Base-by-base conservation (phyloP, 352 stramenopile genomes). In the Blastocystis sp. region DNA sequence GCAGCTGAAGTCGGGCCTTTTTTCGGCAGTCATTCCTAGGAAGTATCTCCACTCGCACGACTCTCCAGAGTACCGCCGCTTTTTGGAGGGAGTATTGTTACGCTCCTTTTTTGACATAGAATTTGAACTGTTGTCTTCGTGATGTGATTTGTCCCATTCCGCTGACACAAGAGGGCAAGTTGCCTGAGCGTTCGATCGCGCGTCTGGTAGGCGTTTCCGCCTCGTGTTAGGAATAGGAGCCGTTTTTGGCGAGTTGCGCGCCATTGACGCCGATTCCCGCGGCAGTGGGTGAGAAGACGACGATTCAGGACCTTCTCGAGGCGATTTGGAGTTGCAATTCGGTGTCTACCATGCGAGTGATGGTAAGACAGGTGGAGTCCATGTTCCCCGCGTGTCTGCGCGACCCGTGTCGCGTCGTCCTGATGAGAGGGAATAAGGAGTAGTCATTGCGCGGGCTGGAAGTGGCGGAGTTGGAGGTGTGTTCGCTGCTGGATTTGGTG, bases 401-500 rank as follows among this genome's bases (percentile, higher is more conserved):
- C 0, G 28, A 34, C 28, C 28, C 28, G 0, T 34, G 28, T 34
- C 28, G 28, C 0, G 28, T 34, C 28, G 28, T 34, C 28, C 28
- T 14, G 66, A 76, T 38, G 66, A 17, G 66, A 11, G 66, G 24
- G 66, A 38, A 3, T 14, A 24, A 34, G n/a, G 60, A 7, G 66
- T 40, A 40, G 1, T 40, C 9, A 34, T n/a, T 74, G 28, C 40
- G 10, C 6, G 28, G 7, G 3, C 21, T 74, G n/a, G 24, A 43
- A 9, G 34, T n/a, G 64, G 34, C 10, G 17, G 24, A 52, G 34
- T n/a, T 54, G 45, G 74, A 84, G 60, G 2, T 59, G n/a, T 62
- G 45, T 9, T 84, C 74, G 21, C 74, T 69, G 54, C n/a, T 84
- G 42, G 74, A 84, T 70, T n/a, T 84, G 17, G 10, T 84, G 34